Percentiles rank a stretch among this genome's conserved stretches.
phyloP scores from a whole-genome alignment of 805 yeast genomes.

The Sugiyamaella americana region DNA sequence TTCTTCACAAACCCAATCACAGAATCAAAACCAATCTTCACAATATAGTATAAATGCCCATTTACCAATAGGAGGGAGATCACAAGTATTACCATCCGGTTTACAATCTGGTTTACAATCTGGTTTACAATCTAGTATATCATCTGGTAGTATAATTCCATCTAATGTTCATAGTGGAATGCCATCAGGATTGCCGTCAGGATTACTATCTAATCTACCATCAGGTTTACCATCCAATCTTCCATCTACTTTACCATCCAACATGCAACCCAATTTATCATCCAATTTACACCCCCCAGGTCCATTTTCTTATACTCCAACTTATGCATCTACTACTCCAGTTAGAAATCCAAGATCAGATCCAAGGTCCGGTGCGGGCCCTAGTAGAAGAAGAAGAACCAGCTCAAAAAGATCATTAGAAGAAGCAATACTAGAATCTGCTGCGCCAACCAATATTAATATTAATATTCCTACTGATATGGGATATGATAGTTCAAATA shows the following conservation, averaged over 20 bases:
- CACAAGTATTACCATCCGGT: slow-evolving; percentile 1
- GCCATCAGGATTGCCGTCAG: background rate
- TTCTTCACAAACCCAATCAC: slow-evolving; percentile 8
- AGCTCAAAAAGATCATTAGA: slow-evolving; percentile 24
- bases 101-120: too few species aligned
- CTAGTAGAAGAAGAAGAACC: slow-evolving; percentile 20
- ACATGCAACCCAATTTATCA: background rate
- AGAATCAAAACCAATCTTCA: slow-evolving; percentile 6
- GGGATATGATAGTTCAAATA: background rate
- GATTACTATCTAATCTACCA: slow-evolving; percentile 3
- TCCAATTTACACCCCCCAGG: too few species aligned
- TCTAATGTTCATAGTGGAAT: too few species aligned
- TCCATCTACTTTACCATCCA: slow-evolving; percentile 2
- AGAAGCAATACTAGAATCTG: slow-evolving; percentile 21
- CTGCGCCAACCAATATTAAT: slow-evolving; percentile 15
- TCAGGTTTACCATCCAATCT: slow-evolving; percentile 1
- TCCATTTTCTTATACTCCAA: background rate
- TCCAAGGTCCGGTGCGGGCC: slow-evolving; percentile 5
- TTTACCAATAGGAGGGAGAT: slow-evolving; percentile 3
- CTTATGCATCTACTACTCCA: slow-evolving; percentile 12
- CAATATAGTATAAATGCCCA: too few species aligned
- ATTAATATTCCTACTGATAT: background rate
- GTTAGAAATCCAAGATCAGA: slow-evolving; percentile 12
- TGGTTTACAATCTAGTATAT: slow-evolving; percentile 6
- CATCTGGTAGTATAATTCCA: background rate